A percentile compares a stretch with the other conserved stretches of the same genome.
phyloP scores from a whole-genome alignment of 2,329 filamentous ascomycete genomes.

The Laburnicola sp. region DNA sequence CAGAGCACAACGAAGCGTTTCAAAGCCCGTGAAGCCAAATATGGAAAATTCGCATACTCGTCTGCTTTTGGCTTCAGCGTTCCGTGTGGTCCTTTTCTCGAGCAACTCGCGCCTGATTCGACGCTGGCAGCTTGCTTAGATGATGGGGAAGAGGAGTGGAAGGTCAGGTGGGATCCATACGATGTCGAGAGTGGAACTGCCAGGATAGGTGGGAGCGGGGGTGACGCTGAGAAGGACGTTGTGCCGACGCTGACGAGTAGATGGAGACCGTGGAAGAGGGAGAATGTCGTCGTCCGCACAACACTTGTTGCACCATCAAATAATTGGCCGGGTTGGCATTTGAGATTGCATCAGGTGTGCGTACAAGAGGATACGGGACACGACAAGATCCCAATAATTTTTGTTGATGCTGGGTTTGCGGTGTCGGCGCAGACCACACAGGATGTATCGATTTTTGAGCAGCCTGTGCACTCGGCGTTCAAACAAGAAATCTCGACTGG shows the following conservation, averaged over 20 bases:
- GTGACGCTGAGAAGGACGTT: constrained; percentile 2
- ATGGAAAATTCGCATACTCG: constrained; percentile 43
- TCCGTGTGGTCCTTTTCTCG: constrained; percentile 42
- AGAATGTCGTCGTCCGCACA: constrained; percentile 9
- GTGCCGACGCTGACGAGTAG: constrained; percentile 8
- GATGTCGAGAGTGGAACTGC: constrained; percentile 6
- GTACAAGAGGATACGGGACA: neutral
- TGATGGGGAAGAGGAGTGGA: constrained; percentile 26
- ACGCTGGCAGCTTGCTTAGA: constrained; percentile 23
- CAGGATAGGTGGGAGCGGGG: neutral
- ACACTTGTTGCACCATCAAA: constrained; percentile 11
- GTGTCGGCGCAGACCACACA: constrained; percentile 15
- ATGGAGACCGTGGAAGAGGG: constrained; percentile 18
- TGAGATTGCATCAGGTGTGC: constrained; percentile 15
- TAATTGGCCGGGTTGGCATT: constrained; percentile 20
- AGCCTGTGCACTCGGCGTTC: neutral
- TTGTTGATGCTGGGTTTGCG: constrained; percentile 22
- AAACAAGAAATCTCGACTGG: neutral
- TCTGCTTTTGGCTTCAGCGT: constrained; percentile 54
- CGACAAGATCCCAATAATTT: neutral
- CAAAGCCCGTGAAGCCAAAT: constrained; percentile 24
- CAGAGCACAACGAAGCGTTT: constrained; percentile 16
- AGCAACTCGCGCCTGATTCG: constrained; percentile 36
- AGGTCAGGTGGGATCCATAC: constrained; percentile 22
- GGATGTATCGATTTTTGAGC: constrained; percentile 19